Evolutionary conservation across 1,139 yeast species (phyloP).

Genomic region (Pichia sp.): DNA sequence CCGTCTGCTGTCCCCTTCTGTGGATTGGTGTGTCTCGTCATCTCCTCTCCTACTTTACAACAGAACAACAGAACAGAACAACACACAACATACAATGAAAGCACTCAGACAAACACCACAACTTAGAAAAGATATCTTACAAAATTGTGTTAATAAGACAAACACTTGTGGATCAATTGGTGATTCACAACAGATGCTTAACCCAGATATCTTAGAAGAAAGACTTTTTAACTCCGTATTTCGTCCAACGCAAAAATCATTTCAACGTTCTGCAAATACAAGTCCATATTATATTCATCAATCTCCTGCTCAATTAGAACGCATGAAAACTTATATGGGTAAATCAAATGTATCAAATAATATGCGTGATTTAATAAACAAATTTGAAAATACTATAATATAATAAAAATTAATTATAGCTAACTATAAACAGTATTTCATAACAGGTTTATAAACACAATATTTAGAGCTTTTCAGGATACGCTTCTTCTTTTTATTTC

Average conservation of each 20-base stretch:
- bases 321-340: conserved; percentile 16
- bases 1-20: too few species aligned
- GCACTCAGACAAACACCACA: conserved; percentile 5
- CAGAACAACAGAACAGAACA: too few species aligned
- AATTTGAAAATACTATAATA: too few species aligned
- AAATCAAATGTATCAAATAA: neutral
- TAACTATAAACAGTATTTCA: too few species aligned
- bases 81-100: conserved; percentile 1
- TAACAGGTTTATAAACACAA: too few species aligned
- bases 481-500: too few species aligned
- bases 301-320: conserved; percentile 24
- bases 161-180: neutral
- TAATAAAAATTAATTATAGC: too few species aligned
- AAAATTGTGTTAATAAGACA: conserved; percentile 4
- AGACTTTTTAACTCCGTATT: conserved; percentile 5
- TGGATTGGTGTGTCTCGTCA: too few species aligned
- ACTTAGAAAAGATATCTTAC: conserved; percentile 6
- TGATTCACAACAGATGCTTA: neutral
- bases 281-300: neutral
- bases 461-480: too few species aligned
- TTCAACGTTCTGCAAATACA: neutral
- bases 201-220: conserved; percentile 10
- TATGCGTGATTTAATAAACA: too few species aligned
- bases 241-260: neutral
- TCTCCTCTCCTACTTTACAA: too few species aligned